Conservation (phyloP, 2,329 filamentous ascomycete species). For the Zymoseptoria ardabiliae region DNA sequence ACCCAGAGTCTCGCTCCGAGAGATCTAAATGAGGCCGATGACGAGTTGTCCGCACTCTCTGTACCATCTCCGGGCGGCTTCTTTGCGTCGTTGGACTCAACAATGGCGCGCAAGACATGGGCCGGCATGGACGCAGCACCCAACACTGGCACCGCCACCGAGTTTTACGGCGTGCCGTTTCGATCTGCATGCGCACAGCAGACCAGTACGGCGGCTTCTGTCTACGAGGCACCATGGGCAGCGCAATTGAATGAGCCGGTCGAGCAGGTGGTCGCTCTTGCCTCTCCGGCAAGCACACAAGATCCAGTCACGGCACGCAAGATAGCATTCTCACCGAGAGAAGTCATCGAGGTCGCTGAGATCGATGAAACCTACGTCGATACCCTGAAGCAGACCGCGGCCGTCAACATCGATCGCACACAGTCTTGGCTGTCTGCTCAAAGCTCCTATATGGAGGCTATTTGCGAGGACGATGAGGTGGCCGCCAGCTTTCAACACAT, state of each 20-base stretch:
- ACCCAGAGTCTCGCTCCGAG: slow-evolving; percentile 22
- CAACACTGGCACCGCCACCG: slow-evolving; percentile 83
- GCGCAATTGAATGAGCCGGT: slow-evolving; percentile 38
- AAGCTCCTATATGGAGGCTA: slow-evolving; percentile 52
- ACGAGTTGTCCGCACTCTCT: slow-evolving; percentile 63
- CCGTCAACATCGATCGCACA: slow-evolving; percentile 75
- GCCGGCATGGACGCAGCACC: slow-evolving; percentile 55
- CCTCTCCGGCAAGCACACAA: slow-evolving; percentile 33
- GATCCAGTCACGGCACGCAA: slow-evolving; percentile 58
- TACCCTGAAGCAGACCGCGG: slow-evolving; percentile 62
- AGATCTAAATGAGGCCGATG: slow-evolving; percentile 48
- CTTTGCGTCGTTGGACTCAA: slow-evolving; percentile 74
- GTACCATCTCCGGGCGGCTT: slow-evolving; percentile 89
- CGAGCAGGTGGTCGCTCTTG: slow-evolving; percentile 61
- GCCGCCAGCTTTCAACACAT: slow-evolving; percentile 24
- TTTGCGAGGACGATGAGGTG: slow-evolving; percentile 27
- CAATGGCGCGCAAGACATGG: slow-evolving; percentile 70
- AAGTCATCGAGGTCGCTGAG: slow-evolving; percentile 36
- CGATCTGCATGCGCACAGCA: slow-evolving; percentile 51
- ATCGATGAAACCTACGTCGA: slow-evolving; percentile 64
- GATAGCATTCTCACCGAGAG: slow-evolving; percentile 34
- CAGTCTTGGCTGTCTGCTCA: slow-evolving; percentile 81
- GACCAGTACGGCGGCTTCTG: slow-evolving; percentile 81
- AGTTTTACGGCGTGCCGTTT: slow-evolving; percentile 86
- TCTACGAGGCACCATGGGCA: slow-evolving; percentile 76